A percentile compares a stretch with the other conserved stretches of the same genome.
phyloP scores from a whole-genome alignment of 2,329 filamentous ascomycete genomes.

The Aspergillus caelatus region DNA sequence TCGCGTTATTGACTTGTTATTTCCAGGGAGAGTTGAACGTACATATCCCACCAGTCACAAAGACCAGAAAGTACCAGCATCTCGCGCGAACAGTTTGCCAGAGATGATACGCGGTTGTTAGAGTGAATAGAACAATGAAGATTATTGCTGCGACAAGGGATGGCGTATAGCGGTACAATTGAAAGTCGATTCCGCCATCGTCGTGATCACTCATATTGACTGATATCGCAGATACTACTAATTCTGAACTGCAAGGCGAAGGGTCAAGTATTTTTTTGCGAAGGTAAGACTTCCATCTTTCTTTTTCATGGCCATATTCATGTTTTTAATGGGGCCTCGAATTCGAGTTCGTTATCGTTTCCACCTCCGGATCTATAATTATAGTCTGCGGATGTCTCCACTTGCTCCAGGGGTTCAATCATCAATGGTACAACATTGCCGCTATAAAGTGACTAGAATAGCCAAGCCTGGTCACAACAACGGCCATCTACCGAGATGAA shows the following conservation, averaged over 20 bases:
- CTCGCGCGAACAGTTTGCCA: constrained; percentile 47
- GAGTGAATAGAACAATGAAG: constrained; percentile 50
- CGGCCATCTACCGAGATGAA: neutral
- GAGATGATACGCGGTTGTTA: constrained; percentile 46
- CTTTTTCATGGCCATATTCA: neutral
- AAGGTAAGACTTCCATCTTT: neutral
- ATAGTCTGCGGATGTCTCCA: neutral
- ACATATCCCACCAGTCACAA: constrained; percentile 44
- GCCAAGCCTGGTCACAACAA: neutral
- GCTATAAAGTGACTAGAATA: neutral
- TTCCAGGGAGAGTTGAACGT: constrained; percentile 18
- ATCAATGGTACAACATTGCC: neutral
- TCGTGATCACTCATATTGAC: neutral
- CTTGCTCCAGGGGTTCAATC: neutral
- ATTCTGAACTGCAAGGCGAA: neutral
- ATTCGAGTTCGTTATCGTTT: constrained; percentile 20
- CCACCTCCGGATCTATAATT: neutral
- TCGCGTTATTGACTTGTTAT: neutral
- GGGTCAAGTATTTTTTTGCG: neutral
- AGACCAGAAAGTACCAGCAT: constrained; percentile 52
- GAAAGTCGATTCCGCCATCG: constrained; percentile 7
- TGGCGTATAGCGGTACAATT: constrained; percentile 47
- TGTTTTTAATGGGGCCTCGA: constrained; percentile 6
- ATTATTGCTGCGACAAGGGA: constrained; percentile 50
- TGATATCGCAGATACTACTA: neutral